Evolutionary conservation across 1,139 yeast species (phyloP).

Genomic region (Pichia sp.): DNA sequence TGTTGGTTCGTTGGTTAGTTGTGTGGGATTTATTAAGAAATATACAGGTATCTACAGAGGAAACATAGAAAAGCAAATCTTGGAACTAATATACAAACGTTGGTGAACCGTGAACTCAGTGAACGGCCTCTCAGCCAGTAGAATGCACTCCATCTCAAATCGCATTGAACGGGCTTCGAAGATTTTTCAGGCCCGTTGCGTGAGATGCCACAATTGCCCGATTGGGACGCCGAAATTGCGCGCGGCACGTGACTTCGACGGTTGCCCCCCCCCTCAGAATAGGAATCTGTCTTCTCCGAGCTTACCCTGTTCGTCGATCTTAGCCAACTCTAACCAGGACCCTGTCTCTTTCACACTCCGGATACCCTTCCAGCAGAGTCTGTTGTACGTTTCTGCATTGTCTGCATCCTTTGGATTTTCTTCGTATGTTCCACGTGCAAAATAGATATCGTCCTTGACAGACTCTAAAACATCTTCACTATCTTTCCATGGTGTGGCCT

Average conservation of each 20-base stretch:
- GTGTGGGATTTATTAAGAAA: no score
- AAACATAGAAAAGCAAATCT: no score
- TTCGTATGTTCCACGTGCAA: conserved; percentile 22
- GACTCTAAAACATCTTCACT: conserved; percentile 21
- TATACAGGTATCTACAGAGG: no score
- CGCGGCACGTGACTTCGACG: neutral
- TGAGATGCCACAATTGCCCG: neutral
- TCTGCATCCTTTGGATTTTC: conserved; percentile 5
- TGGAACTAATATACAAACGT: no score
- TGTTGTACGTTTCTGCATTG: neutral
- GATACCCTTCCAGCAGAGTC: conserved; percentile 3
- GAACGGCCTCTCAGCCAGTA: no score
- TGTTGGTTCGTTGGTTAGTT: neutral
- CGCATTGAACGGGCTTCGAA: neutral
- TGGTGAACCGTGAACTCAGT: no score
- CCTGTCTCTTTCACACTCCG: conserved; percentile 5
- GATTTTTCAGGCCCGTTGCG: no score
- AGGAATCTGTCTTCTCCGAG: neutral
- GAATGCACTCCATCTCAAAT: no score
- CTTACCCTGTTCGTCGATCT: conserved; percentile 5
- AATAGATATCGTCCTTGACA: conserved; percentile 30
- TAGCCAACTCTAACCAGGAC: conserved; percentile 1
- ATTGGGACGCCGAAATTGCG: neutral
- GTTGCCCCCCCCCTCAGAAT: neutral
- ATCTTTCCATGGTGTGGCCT: neutral